phyloP scores from a whole-genome alignment of 73 alveolate genomes.

The Durusdinium trenchii region DNA sequence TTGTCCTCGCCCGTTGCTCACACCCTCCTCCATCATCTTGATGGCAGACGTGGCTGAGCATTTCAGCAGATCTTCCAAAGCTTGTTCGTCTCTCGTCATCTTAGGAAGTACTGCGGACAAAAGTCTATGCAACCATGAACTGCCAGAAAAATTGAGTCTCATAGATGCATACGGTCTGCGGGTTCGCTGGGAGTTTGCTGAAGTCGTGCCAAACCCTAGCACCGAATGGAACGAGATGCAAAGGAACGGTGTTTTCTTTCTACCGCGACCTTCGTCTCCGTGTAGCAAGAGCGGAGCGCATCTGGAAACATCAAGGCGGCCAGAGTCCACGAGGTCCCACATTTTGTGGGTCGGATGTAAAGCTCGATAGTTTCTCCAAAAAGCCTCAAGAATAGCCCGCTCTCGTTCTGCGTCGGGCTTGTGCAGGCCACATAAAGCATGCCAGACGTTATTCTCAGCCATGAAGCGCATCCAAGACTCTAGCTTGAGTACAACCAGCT shows the following conservation, averaged over 20 bases:
- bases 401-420: no score
- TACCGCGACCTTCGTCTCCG: conserved; percentile 38
- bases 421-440: no score
- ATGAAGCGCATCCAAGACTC: no score
- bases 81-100: not conserved
- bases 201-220: not conserved
- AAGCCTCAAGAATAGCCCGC: no score
- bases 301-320: not conserved
- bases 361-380: no score
- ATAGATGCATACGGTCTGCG: not conserved
- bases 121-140: not conserved
- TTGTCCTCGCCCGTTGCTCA: not conserved
- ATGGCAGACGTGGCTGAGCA: not conserved
- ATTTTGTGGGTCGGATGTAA: no score
- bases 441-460: no score
- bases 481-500: no score
- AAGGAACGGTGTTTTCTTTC: conserved; percentile 9
- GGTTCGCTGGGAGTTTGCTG: not conserved
- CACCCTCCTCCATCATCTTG: not conserved
- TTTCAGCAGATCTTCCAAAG: not conserved
- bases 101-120: conserved; percentile 33
- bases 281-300: not conserved
- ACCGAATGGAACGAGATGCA: not conserved
- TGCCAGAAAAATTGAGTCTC: not conserved
- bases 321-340: no score